phyloP scores from a whole-genome alignment of 2,329 filamentous ascomycete species.

The Aspergillus terreus region DNA sequence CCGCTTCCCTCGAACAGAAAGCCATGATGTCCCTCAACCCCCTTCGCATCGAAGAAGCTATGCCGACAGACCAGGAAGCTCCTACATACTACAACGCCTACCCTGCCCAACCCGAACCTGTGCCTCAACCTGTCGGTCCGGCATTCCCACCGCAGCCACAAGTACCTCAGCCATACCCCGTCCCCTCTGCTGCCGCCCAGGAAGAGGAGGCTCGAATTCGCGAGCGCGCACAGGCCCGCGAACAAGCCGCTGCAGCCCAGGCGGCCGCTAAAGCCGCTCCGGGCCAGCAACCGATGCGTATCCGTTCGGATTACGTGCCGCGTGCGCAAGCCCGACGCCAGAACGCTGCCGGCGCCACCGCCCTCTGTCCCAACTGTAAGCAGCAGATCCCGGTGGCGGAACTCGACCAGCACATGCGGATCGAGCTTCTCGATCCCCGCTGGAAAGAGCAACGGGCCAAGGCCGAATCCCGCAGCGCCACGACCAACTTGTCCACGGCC shows the following conservation, averaged over 20 bases:
- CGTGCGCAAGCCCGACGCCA: slow-evolving; percentile 70
- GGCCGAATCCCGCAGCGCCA: slow-evolving; percentile 76
- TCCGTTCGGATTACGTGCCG: slow-evolving; percentile 88
- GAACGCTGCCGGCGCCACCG: slow-evolving; percentile 59
- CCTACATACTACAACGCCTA: slow-evolving; percentile 52
- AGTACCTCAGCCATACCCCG: slow-evolving; percentile 30
- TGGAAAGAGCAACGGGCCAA: slow-evolving; percentile 97
- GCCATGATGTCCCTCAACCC: slow-evolving; percentile 82
- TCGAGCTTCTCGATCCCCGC: slow-evolving; percentile 86
- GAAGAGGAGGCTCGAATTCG: slow-evolving; percentile 62
- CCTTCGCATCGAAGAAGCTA: slow-evolving; percentile 87
- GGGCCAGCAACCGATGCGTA: slow-evolving; percentile 66
- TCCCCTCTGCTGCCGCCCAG: slow-evolving; percentile 32
- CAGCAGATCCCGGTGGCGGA: slow-evolving; percentile 84
- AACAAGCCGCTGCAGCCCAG: slow-evolving; percentile 70
- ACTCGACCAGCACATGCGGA: slow-evolving; percentile 88
- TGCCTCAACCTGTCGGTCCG: slow-evolving; percentile 30
- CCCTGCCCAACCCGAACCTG: slow-evolving; percentile 36
- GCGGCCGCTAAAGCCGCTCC: slow-evolving; percentile 68
- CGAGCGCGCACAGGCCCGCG: slow-evolving; percentile 52
- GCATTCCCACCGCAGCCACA: slow-evolving; percentile 29
- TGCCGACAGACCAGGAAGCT: slow-evolving; percentile 69
- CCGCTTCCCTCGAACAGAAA: slow-evolving; percentile 90
- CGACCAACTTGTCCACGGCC: slow-evolving; percentile 78
- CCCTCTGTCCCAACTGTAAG: slow-evolving; percentile 87